Evolutionary conservation across 306 rosid species (phyloP).

Genomic region (Ammopiptanthus mongolicus): DNA sequence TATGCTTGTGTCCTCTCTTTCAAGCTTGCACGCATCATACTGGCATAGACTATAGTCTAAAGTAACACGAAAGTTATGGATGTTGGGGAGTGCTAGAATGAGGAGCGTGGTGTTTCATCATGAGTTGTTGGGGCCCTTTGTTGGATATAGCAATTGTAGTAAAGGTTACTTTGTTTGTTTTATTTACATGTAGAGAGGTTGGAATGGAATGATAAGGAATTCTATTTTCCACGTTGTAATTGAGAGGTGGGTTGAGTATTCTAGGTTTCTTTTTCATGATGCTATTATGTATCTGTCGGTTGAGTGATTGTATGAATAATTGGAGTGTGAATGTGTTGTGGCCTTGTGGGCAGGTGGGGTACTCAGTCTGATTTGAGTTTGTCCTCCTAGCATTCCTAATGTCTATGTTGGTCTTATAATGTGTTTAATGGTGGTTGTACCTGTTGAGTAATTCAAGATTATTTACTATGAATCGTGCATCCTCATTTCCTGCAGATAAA

Average conservation of each 20-base stretch:
- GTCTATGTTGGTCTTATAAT: too few relatives aligned
- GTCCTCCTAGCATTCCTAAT: too few relatives aligned
- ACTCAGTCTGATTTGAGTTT: constrained; percentile 6
- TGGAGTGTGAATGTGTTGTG: constrained; percentile 25
- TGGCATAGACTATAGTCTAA: constrained; percentile 33
- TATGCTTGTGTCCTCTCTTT: constrained; percentile 41
- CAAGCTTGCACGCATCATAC: constrained; percentile 31
- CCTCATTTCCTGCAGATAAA: too few relatives aligned
- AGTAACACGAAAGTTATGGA: constrained; percentile 36
- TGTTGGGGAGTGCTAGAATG: constrained; percentile 19
- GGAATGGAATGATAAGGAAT: constrained; percentile 11
- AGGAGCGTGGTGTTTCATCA: constrained; percentile 34
- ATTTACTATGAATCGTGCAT: not conserved
- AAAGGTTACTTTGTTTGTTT: constrained; percentile 41
- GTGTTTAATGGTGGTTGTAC: not conserved
- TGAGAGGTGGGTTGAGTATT: not conserved
- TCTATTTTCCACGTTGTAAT: constrained; percentile 24
- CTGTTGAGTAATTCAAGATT: not conserved
- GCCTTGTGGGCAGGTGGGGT: not conserved
- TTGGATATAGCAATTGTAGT: constrained; percentile 22
- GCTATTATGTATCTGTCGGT: constrained; percentile 15
- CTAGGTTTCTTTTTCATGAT: constrained; percentile 16
- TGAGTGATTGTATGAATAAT: constrained; percentile 31
- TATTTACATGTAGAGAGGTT: constrained; percentile 32
- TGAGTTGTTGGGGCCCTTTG: constrained; percentile 33